Percentiles rank a stretch among this genome's conserved stretches.
Evolutionary conservation across 306 rosid species (phyloP).

Genomic region (Astragalus membranaceus): DNA sequence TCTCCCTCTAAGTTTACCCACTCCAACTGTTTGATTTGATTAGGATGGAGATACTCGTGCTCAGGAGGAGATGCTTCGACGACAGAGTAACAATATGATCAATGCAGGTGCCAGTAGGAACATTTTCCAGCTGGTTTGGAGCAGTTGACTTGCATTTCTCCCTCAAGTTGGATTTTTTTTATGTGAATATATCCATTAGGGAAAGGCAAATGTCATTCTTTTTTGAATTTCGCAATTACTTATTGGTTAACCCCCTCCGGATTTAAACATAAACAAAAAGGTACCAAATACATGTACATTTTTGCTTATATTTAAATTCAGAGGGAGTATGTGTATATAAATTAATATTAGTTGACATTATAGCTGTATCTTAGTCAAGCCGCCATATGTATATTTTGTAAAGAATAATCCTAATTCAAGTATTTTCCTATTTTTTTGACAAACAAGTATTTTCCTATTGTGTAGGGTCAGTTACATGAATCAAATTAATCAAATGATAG

Average conservation of each 20-base stretch:
- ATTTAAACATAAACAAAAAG: too few species aligned
- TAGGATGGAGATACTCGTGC: constrained; percentile 69
- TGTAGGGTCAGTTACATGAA: background rate
- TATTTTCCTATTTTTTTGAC: background rate
- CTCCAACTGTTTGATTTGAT: background rate
- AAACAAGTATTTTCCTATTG: too few species aligned
- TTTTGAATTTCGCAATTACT: background rate
- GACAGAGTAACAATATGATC: constrained; percentile 54
- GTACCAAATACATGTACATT: too few species aligned
- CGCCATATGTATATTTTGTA: constrained; percentile 21
- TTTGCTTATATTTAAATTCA: too few species aligned
- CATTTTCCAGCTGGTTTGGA: constrained; percentile 83
- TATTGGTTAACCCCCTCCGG: background rate
- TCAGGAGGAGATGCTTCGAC: constrained; percentile 74
- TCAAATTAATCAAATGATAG: background rate
- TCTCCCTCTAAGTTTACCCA: background rate
- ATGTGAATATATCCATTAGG: background rate
- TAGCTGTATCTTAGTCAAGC: background rate
- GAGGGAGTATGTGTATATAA: background rate
- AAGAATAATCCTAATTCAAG: background rate
- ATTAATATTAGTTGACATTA: background rate
- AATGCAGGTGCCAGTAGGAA: constrained; percentile 74
- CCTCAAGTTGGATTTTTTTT: background rate
- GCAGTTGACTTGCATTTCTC: constrained; percentile 29
- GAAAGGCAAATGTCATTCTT: background rate